These are phyloP conservation scores for Cladophialophora exuberans DNA, from an alignment of 2,329 filamentous ascomycete genomes.

Conservation along the genomic window DNA sequence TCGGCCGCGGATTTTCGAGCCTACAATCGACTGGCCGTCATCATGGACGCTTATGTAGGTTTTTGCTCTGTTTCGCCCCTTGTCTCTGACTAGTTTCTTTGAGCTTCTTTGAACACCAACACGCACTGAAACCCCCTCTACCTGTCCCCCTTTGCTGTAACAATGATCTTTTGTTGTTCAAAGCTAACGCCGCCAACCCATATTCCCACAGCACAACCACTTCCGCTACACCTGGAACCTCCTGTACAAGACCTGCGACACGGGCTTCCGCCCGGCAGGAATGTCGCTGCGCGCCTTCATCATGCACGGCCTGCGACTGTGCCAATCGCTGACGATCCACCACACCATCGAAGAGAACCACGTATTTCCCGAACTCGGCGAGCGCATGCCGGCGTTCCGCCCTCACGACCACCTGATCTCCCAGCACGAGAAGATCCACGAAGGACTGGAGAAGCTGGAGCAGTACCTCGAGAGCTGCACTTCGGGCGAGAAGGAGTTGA, in stretches of 20 bases:
- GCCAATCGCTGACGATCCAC: slow-evolving; percentile 71
- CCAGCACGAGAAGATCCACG: slow-evolving; percentile 80
- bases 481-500: slow-evolving; percentile 63
- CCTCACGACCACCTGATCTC: slow-evolving; percentile 66
- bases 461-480: slow-evolving; percentile 67
- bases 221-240: slow-evolving; percentile 75
- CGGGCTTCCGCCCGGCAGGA: slow-evolving; percentile 60
- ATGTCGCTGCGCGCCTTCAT: slow-evolving; percentile 73
- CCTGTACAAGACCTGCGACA: slow-evolving; percentile 67
- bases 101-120: slow-evolving; percentile 21
- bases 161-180: too few relatives aligned
- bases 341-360: slow-evolving; percentile 82
- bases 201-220: slow-evolving; percentile 65
- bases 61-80: background rate
- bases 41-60: slow-evolving; percentile 65
- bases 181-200: background rate
- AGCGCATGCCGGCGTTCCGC: slow-evolving; percentile 77
- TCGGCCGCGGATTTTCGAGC: slow-evolving; percentile 67
- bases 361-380: slow-evolving; percentile 77
- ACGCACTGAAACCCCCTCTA: too few relatives aligned
- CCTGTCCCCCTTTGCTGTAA: too few relatives aligned
- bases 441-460: slow-evolving; percentile 69
- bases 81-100: background rate
- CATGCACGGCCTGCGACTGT: slow-evolving; percentile 68
- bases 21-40: slow-evolving; percentile 29